A percentile compares a stretch with the other conserved stretches of the same genome.
These are phyloP conservation scores for Suhomyces prunicola DNA, from an alignment of 805 yeast genomes.

Conservation along the genomic window DNA sequence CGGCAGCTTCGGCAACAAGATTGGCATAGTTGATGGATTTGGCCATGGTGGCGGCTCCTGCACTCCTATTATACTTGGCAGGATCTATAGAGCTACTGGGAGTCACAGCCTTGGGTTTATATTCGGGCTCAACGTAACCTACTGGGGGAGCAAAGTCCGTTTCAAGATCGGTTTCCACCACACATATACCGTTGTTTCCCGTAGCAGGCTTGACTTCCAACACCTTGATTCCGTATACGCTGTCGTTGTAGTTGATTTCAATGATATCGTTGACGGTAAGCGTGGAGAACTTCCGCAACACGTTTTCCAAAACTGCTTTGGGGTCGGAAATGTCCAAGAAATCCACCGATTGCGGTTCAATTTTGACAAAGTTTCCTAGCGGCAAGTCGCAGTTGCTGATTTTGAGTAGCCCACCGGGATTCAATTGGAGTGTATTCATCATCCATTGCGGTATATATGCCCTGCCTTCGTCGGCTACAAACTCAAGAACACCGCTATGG, in stretches of 20 bases:
- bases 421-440: slow-evolving; percentile 69
- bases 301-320: slow-evolving; percentile 92
- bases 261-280: slow-evolving; percentile 80
- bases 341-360: slow-evolving; percentile 93
- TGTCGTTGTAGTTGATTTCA: slow-evolving; percentile 79
- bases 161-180: slow-evolving; percentile 92
- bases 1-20: slow-evolving; percentile 44
- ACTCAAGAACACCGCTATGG: slow-evolving; percentile 93
- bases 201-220: slow-evolving; percentile 83
- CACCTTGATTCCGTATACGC: slow-evolving; percentile 74
- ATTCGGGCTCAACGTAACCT: slow-evolving; percentile 92
- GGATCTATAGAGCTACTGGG: slow-evolving; percentile 34
- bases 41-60: slow-evolving; percentile 73
- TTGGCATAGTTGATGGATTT: slow-evolving; percentile 62
- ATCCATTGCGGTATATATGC: slow-evolving; percentile 96
- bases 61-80: slow-evolving; percentile 33
- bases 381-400: slow-evolving; percentile 77
- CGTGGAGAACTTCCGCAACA: slow-evolving; percentile 84
- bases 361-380: slow-evolving; percentile 81
- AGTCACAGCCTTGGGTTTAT: slow-evolving; percentile 41
- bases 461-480: slow-evolving; percentile 96
- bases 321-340: slow-evolving; percentile 94
- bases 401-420: slow-evolving; percentile 79
- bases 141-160: slow-evolving; percentile 99
- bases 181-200: slow-evolving; percentile 70